These are phyloP conservation scores for Liquidambar formosana DNA, from an alignment of 164 flowering plant species.

Conservation along the genomic window DNA sequence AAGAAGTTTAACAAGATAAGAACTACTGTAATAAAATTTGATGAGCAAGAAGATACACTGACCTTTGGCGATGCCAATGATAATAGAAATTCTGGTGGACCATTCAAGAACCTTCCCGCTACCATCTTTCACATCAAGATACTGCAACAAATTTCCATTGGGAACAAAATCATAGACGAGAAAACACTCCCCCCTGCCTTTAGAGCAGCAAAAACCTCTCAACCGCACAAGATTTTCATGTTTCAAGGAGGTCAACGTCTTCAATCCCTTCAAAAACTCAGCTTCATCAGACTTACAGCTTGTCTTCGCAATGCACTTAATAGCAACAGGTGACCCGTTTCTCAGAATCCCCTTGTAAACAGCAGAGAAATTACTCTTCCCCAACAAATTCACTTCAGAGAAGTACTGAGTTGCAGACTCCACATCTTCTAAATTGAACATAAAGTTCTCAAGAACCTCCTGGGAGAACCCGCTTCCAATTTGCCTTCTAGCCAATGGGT, in stretches of 20 bases:
- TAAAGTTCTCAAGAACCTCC: constrained; percentile 60
- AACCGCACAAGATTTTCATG: constrained; percentile 78
- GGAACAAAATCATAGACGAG: constrained; percentile 80
- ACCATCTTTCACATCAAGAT: constrained; percentile 62
- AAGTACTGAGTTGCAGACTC: constrained; percentile 92
- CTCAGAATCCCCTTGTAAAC: constrained; percentile 69
- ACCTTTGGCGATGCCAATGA: constrained; percentile 93
- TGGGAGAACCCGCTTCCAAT: constrained; percentile 50
- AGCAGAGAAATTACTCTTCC: constrained; percentile 75
- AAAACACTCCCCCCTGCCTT: constrained; percentile 90
- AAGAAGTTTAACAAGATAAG: too few relatives aligned
- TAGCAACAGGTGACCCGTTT: constrained; percentile 80
- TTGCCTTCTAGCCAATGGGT: constrained; percentile 63
- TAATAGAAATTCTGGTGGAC: constrained; percentile 75
- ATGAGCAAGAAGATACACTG: constrained; percentile 9
- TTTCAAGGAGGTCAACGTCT: constrained; percentile 58
- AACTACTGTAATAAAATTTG: neutral
- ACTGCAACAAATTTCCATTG: constrained; percentile 67
- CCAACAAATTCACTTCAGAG: constrained; percentile 75
- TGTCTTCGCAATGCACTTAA: constrained; percentile 74
- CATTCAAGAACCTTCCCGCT: constrained; percentile 65
- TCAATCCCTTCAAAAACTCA: constrained; percentile 83
- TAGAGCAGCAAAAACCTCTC: constrained; percentile 94
- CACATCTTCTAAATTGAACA: constrained; percentile 79
- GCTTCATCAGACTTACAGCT: constrained; percentile 85